Evolutionary conservation across 805 yeast species (phyloP), one percentile per base, ranked within the genome.

Genomic region (Candida adriatica): DNA sequence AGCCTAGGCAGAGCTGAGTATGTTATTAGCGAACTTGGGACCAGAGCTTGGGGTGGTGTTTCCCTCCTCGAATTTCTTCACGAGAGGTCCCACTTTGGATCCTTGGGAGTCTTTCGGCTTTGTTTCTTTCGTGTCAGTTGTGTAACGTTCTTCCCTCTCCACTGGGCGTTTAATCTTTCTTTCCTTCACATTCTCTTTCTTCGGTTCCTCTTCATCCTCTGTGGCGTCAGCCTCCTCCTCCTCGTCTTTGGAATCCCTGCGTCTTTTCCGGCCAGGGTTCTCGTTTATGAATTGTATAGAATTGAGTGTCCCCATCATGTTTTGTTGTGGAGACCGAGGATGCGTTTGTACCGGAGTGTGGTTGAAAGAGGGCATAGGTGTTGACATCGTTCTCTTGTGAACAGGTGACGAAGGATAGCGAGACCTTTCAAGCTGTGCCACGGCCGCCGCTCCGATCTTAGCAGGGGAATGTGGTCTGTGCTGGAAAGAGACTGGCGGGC

Each of bases 371-470:
- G 37, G 17, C 13, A 30, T 23, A 6, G 73, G 73, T 24, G 67
- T 39, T 4, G 73, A 66, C 4, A 55, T 42, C 4, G 64, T 60
- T 31, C 70, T 46, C 26, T 51, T 57, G 34, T 64, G 71, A 8
- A 41, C 35, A 4, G 41, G 57, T 2, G 52, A 37, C 13, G 40
- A 6, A 35, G 57, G 55, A 16, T 38, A 40, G 21, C 51, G 39
- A 3, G 45, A 46, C 28, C 48, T 42, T 31, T 50, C 48, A 20
- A 70, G 45, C 2, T 63, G 60, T 0, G 84, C 79, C 1, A 79
- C 82, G 1, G 86, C 85, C 15, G 68, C 70, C 2, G 86, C 86
- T 1, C 88, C 88, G 8, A 78, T 66, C 43, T 74, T 75, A 1
- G 85, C 81, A 0, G 87, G 87, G 2, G 84, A 75, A 18, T 68